These are phyloP conservation scores for Chloranthus sessilifolius DNA, from an alignment of 164 flowering plant genomes.

Conservation along the genomic window DNA sequence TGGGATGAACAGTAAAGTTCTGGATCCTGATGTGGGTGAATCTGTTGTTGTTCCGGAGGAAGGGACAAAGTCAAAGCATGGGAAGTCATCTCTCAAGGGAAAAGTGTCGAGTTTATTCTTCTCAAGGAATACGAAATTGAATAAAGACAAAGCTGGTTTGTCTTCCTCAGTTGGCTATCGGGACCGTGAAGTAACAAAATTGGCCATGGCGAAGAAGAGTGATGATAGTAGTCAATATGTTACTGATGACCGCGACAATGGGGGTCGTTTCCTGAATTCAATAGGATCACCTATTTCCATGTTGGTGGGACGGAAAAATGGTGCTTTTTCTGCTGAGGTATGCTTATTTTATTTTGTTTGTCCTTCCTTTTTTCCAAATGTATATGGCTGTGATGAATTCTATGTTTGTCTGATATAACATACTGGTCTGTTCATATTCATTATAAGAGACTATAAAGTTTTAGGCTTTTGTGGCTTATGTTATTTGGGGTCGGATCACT, in stretches of 20 bases:
- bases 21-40: slow-evolving; percentile 31
- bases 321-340: slow-evolving; percentile 38
- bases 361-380: too few species aligned
- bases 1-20: slow-evolving; percentile 33
- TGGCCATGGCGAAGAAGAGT: slow-evolving; percentile 9
- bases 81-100: slow-evolving; percentile 63
- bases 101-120: slow-evolving; percentile 85
- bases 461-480: too few species aligned
- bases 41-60: slow-evolving; percentile 32
- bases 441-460: too few species aligned
- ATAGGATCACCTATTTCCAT: slow-evolving; percentile 22
- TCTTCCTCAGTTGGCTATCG: slow-evolving; percentile 14
- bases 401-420: too few species aligned
- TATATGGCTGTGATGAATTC: too few species aligned
- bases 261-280: slow-evolving; percentile 13
- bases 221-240: slow-evolving; percentile 21
- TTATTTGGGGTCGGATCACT: too few species aligned
- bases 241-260: slow-evolving; percentile 19
- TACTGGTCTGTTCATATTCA: too few species aligned
- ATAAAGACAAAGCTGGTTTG: slow-evolving; percentile 41
- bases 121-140: slow-evolving; percentile 62
- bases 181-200: slow-evolving; percentile 11
- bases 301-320: slow-evolving; percentile 16
- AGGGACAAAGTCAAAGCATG: slow-evolving; percentile 42
- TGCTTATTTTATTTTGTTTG: slow-evolving; percentile 7